Percentiles rank a stretch among this genome's conserved stretches.
These are phyloP conservation scores for Neoarthrinium moseri DNA, from an alignment of 2,329 filamentous ascomycete species.

Conservation along the genomic window DNA sequence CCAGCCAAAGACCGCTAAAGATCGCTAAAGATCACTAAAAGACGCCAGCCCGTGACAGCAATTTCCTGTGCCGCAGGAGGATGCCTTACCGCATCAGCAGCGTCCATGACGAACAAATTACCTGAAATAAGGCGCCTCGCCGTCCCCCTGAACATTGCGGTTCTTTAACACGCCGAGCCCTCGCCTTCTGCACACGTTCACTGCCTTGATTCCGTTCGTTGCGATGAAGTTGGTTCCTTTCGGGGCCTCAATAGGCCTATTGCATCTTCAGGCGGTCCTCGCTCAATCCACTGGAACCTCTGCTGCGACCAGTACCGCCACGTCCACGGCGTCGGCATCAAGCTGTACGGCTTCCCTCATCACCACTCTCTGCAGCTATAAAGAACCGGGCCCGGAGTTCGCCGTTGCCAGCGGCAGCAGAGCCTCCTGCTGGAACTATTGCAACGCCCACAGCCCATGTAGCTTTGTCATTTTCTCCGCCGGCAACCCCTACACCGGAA, in stretches of 20 bases:
- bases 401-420: background rate
- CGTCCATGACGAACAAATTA: too few species aligned
- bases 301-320: background rate
- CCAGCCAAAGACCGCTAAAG: too few species aligned
- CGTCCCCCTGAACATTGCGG: too few species aligned
- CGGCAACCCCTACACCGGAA: background rate
- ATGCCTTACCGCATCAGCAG: too few species aligned
- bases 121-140: too few species aligned
- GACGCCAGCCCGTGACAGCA: too few species aligned
- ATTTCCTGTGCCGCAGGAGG: too few species aligned
- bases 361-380: constrained; percentile 1
- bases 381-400: background rate
- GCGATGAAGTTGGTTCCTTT: background rate
- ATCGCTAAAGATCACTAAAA: too few species aligned
- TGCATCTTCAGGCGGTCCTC: background rate
- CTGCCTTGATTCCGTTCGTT: background rate
- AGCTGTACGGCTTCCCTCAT: constrained; percentile 3
- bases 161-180: too few species aligned
- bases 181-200: too few species aligned
- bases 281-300: constrained; percentile 1
- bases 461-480: constrained; percentile 1
- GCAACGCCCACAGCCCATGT: background rate
- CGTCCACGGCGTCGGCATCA: background rate
- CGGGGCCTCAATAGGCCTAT: background rate
- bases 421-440: constrained; percentile 1